Evolutionary conservation across 257 asterid genomes (phyloP), one percentile per base, ranked within the genome.

Genomic region (Solanum medicagineum): DNA sequence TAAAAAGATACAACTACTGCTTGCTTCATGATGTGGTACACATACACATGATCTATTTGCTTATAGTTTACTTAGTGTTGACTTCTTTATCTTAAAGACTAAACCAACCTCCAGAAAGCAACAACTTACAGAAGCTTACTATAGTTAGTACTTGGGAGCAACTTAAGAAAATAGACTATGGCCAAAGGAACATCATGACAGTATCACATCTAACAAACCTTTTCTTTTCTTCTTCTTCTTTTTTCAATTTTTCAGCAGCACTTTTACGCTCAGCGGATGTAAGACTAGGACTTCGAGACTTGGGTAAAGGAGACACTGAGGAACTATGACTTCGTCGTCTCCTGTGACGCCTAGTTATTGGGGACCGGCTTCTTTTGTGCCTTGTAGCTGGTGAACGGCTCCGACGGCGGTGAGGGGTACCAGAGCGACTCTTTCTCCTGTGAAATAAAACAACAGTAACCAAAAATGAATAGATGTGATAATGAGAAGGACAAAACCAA

Each of bases 201-300:
- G 63, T 22, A 16, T 79, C 83, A 79, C 65, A 53, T 79, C 49
- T 8, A 79, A 53, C 83, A 53, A 53, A 95, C 98, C 98, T 89
- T 90, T 90, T 90, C 94, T 57, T 93, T 86, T 91, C 94, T 89
- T 93, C 95, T 89, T 92, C 99, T 79, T 93, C 98, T 90, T 84
- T 93, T 83, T 84, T 92, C 86, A 92, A 62, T 85, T 91, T 92
- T 66, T 89, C 94, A 16, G 68, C 87, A 49, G 94, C 94, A 89
- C n/a, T 86, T 88, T 92, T 93, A 40, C 81, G 89, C 54, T 92
- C 96, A 56, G 89, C 84, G 26, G 94, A 87, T 1, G 91, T 84
- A 75, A 90, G 85, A 86, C 90, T 91, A 10, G 95, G 94, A 87
- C 93, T 92, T 56, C 83, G 93, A 71, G 97, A 90, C 85, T 88